Percentiles rank a stretch among this genome's conserved stretches.
These are phyloP conservation scores for Ceratorhiza oryzae-sativae DNA, from an alignment of 1,284 basidiomycete species.

Conservation along the genomic window DNA sequence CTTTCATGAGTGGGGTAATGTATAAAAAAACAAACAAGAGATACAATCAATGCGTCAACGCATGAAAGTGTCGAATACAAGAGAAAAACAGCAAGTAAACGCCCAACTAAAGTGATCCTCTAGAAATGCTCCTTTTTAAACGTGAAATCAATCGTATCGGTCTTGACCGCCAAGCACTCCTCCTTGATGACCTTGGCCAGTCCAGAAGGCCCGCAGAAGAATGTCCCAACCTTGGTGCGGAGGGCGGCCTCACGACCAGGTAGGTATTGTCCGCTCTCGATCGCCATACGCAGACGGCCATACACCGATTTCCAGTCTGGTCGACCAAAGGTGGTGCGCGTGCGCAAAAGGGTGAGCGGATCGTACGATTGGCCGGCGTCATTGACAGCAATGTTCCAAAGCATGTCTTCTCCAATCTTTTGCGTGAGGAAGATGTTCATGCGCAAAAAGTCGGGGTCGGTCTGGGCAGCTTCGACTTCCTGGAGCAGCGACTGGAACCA, in stretches of 20 bases:
- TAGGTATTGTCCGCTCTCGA: constrained; percentile 80
- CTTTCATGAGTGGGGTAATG: constrained; percentile 4
- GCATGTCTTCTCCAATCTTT: constrained; percentile 82
- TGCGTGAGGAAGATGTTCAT: constrained; percentile 92
- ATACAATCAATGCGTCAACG: constrained; percentile 34
- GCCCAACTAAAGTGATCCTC: not conserved
- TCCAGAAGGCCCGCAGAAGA: constrained; percentile 80
- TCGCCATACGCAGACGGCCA: constrained; percentile 69
- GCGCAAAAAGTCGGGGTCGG: constrained; percentile 85
- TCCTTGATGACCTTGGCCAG: constrained; percentile 78
- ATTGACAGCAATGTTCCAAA: constrained; percentile 90
- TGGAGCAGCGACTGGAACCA: constrained; percentile 90
- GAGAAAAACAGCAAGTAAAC: not conserved
- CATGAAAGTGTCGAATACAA: constrained; percentile 1
- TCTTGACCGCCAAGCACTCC: constrained; percentile 64
- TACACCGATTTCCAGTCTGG: constrained; percentile 87
- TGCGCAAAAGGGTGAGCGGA: constrained; percentile 81
- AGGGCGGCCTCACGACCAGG: constrained; percentile 77
- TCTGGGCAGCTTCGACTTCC: constrained; percentile 83
- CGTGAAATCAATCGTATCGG: constrained; percentile 68
- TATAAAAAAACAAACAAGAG: no score
- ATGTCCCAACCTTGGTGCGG: constrained; percentile 82
- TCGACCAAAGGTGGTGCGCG: constrained; percentile 86
- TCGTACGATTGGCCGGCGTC: constrained; percentile 82
- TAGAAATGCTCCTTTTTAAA: constrained; percentile 73